Evolutionary conservation across 2,329 filamentous ascomycete species (phyloP).

Genomic region (Ramularia collo-cygni): DNA sequence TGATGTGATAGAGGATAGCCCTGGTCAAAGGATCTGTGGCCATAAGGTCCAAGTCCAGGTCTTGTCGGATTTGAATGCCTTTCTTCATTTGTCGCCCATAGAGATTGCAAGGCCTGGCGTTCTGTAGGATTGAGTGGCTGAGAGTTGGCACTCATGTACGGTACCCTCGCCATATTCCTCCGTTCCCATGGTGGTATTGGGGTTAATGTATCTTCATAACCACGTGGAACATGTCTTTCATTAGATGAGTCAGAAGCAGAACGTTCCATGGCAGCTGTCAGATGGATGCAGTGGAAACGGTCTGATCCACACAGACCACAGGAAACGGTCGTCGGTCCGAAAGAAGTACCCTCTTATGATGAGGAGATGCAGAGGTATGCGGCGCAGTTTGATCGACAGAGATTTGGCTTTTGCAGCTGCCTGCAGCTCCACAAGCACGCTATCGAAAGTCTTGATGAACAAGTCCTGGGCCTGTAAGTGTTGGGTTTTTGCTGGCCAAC

Average conservation of each 20-base stretch:
- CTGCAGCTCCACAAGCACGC: no score
- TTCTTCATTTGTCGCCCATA: conserved; percentile 4
- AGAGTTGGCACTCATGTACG: conserved; percentile 10
- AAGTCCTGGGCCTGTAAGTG: no score
- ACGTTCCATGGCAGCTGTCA: neutral
- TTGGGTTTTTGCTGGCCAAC: no score
- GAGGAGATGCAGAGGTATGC: neutral
- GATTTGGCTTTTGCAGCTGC: no score
- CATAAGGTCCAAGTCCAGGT: neutral
- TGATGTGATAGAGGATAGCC: neutral
- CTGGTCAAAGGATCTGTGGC: neutral
- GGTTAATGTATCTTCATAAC: neutral
- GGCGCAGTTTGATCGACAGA: neutral
- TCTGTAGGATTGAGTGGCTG: conserved; percentile 7
- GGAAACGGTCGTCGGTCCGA: no score
- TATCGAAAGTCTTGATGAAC: no score
- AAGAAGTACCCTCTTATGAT: neutral
- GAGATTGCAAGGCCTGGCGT: conserved; percentile 4
- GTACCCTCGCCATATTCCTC: conserved; percentile 11
- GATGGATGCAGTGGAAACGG: neutral
- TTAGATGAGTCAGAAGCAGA: neutral
- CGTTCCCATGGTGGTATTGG: conserved; percentile 16
- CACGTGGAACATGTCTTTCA: neutral
- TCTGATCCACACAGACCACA: neutral
- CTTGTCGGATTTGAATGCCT: neutral